These are phyloP conservation scores for Letharia columbiana DNA, from an alignment of 495 filamentous ascomycete genomes.

Conservation along the genomic window DNA sequence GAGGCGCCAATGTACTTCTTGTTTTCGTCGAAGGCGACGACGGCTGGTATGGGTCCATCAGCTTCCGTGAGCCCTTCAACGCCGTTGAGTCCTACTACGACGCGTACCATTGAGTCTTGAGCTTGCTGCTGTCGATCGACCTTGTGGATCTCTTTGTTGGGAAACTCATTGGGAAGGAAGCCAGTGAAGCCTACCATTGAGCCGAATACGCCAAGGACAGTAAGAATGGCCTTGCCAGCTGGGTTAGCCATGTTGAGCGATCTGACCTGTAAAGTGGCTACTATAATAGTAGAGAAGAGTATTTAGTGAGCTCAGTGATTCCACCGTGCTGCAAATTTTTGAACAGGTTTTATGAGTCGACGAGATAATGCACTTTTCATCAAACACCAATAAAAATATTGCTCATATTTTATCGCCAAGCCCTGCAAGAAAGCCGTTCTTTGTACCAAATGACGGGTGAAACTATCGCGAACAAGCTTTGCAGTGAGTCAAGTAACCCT, in stretches of 20 bases:
- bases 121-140: not conserved
- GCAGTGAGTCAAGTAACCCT: too few relatives aligned
- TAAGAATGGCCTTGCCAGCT: not conserved
- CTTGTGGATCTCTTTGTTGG: not conserved
- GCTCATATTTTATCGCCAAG: too few relatives aligned
- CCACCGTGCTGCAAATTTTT: too few relatives aligned
- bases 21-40: not conserved
- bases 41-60: not conserved
- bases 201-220: not conserved
- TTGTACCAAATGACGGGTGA: too few relatives aligned
- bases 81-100: conserved; percentile 2
- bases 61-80: not conserved
- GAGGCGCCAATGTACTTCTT: not conserved
- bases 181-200: conserved; percentile 4
- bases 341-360: too few relatives aligned
- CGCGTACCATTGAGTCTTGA: conserved; percentile 1
- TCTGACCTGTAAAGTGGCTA: too few relatives aligned
- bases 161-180: not conserved
- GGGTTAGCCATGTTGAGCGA: not conserved
- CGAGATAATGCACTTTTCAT: too few relatives aligned
- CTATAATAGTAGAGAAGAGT: too few relatives aligned
- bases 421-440: too few relatives aligned
- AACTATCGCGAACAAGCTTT: too few relatives aligned
- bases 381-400: too few relatives aligned
- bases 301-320: too few relatives aligned